These are phyloP conservation scores for Globisporangium rhizosaccharum DNA, from an alignment of 352 stramenopile genomes.

Conservation along the genomic window DNA sequence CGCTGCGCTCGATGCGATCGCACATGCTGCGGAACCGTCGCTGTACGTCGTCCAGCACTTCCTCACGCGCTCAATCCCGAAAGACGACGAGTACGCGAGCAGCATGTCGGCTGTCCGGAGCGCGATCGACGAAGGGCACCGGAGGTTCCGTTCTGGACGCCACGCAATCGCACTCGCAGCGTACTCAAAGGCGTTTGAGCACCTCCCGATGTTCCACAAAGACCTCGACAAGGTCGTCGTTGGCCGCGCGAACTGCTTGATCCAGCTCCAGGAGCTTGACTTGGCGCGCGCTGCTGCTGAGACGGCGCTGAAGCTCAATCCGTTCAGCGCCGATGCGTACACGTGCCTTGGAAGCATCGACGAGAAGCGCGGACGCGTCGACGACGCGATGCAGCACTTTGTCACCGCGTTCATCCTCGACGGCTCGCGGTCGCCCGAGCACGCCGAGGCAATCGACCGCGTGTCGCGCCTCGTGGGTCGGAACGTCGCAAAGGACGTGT, in stretches of 20 bases:
- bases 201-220: constrained; percentile 64
- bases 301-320: constrained; percentile 53
- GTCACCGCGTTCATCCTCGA: constrained; percentile 81
- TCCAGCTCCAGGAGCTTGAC: constrained; percentile 40
- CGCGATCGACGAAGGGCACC: constrained; percentile 55
- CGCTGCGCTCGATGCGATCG: constrained; percentile 23
- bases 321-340: constrained; percentile 67
- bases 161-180: constrained; percentile 48
- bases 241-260: constrained; percentile 52
- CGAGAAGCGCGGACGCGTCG: constrained; percentile 37
- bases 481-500: constrained; percentile 59
- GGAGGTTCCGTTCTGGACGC: constrained; percentile 37
- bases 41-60: constrained; percentile 73
- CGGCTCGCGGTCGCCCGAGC: constrained; percentile 61
- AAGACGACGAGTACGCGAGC: constrained; percentile 42
- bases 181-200: constrained; percentile 54
- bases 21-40: constrained; percentile 28
- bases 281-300: constrained; percentile 36
- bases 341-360: constrained; percentile 59
- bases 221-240: constrained; percentile 52
- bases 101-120: constrained; percentile 43
- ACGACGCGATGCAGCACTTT: constrained; percentile 79
- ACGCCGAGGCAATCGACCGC: constrained; percentile 69
- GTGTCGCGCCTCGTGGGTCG: constrained; percentile 61
- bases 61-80: constrained; percentile 47